Evolutionary conservation across 768 basidiomycete genomes (phyloP).

Genomic region (Panellus pusillus): DNA sequence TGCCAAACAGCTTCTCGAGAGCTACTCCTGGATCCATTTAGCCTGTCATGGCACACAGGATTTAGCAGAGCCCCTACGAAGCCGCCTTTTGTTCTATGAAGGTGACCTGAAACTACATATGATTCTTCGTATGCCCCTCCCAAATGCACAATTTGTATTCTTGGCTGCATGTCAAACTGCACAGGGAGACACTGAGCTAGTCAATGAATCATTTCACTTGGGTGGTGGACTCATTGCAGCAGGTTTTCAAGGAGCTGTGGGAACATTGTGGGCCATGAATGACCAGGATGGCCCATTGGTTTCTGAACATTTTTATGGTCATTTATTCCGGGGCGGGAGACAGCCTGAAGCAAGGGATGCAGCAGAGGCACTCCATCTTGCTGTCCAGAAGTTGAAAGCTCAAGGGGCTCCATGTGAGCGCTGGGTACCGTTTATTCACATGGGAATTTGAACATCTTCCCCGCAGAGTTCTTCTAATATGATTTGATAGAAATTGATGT

Average conservation of each 20-base stretch:
- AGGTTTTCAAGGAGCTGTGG: too few species aligned
- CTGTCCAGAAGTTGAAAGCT: not conserved
- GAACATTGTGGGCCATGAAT: too few species aligned
- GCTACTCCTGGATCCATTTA: not conserved
- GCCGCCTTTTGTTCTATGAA: not conserved
- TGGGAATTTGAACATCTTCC: constrained; percentile 1
- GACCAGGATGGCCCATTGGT: not conserved
- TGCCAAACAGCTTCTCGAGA: not conserved
- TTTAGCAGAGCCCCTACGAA: not conserved
- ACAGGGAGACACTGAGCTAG: not conserved
- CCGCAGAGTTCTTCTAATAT: too few species aligned
- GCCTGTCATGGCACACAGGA: not conserved
- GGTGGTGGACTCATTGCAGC: too few species aligned
- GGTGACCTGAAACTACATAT: not conserved
- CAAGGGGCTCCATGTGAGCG: not conserved
- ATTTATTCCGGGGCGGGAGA: not conserved
- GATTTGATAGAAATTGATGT: too few species aligned
- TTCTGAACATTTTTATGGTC: not conserved
- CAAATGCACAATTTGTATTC: not conserved
- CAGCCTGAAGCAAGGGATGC: not conserved
- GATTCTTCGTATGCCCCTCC: not conserved
- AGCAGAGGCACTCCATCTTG: not conserved
- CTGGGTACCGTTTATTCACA: constrained; percentile 1
- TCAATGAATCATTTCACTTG: not conserved
- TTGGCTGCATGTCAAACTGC: not conserved